Conservation (phyloP, 1,139 yeast species). For the Pichia kudriavzevii region DNA sequence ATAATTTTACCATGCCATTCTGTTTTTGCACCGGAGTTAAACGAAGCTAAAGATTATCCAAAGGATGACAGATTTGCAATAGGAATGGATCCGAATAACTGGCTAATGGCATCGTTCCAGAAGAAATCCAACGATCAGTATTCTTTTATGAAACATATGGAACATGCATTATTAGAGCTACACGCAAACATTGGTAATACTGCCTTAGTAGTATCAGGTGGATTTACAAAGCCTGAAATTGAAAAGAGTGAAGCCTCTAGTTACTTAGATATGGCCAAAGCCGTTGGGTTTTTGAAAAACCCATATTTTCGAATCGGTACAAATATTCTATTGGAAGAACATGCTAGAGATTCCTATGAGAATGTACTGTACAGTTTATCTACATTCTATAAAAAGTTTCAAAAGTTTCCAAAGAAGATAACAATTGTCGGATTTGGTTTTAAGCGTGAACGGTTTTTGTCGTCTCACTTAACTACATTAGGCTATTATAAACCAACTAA, state of each 20-base stretch:
- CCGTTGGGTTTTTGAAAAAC: conserved; percentile 8
- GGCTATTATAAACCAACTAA: conserved; percentile 15
- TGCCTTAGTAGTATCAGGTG: conserved; percentile 57
- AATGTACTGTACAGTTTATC: conserved; percentile 60
- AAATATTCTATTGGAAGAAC: conserved; percentile 47
- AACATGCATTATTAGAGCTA: conserved; percentile 32
- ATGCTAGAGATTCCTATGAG: conserved; percentile 76
- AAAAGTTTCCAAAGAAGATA: conserved; percentile 42
- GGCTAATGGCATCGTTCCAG: conserved; percentile 65
- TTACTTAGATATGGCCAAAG: conserved; percentile 29
- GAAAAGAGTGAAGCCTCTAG: conserved; percentile 48
- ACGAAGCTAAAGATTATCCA: background rate
- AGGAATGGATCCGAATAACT: conserved; percentile 42
- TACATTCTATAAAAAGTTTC: conserved; percentile 43
- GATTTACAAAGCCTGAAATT: conserved; percentile 51
- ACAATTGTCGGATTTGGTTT: conserved; percentile 70
- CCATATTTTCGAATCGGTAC: conserved; percentile 8
- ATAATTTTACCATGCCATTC: conserved; percentile 23
- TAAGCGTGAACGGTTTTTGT: conserved; percentile 51
- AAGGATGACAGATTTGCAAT: conserved; percentile 2
- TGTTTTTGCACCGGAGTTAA: conserved; percentile 14
- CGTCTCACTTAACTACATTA: conserved; percentile 50
- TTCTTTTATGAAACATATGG: conserved; percentile 58
- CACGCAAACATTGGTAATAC: conserved; percentile 25
- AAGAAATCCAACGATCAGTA: conserved; percentile 60